phyloP scores from a whole-genome alignment of 495 filamentous ascomycete genomes.

The Polyplosphaeria fusca region DNA sequence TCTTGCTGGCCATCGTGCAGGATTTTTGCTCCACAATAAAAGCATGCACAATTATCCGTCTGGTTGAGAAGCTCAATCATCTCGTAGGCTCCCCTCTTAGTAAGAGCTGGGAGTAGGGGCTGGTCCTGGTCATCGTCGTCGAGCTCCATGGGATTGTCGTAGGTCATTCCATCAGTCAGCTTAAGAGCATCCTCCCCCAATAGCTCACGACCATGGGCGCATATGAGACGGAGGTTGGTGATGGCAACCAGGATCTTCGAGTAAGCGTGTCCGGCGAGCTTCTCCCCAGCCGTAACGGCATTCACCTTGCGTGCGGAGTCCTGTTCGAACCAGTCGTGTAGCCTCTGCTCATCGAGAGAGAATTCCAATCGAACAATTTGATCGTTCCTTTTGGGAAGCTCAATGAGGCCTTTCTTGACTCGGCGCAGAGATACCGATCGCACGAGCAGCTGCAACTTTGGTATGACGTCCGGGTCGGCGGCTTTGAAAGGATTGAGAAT shows the following conservation, averaged over 20 bases:
- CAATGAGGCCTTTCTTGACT: constrained; percentile 76
- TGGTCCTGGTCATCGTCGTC: constrained; percentile 68
- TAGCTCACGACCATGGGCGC: constrained; percentile 86
- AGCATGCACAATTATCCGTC: constrained; percentile 66
- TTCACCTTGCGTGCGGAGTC: constrained; percentile 62
- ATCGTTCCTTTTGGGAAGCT: constrained; percentile 72
- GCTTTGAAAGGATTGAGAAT: constrained; percentile 80
- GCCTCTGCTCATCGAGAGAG: constrained; percentile 50
- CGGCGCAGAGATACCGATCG: constrained; percentile 91
- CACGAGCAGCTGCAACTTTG: constrained; percentile 84
- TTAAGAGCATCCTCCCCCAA: constrained; percentile 78
- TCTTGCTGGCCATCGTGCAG: constrained; percentile 18
- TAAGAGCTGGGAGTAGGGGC: constrained; percentile 49
- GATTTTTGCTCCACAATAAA: constrained; percentile 63
- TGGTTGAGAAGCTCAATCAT: constrained; percentile 79
- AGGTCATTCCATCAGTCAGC: constrained; percentile 70
- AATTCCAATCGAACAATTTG: constrained; percentile 62
- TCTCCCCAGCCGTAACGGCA: constrained; percentile 51
- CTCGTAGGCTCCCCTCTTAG: constrained; percentile 70
- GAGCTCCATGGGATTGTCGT: constrained; percentile 79
- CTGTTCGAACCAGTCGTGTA: constrained; percentile 61
- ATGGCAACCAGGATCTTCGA: constrained; percentile 88
- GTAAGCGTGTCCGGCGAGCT: constrained; percentile 76
- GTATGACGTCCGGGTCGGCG: constrained; percentile 74
- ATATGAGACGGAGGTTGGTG: constrained; percentile 82